Conservation (phyloP, 768 basidiomycete genomes). For the Cystobasidium ongulense region DNA sequence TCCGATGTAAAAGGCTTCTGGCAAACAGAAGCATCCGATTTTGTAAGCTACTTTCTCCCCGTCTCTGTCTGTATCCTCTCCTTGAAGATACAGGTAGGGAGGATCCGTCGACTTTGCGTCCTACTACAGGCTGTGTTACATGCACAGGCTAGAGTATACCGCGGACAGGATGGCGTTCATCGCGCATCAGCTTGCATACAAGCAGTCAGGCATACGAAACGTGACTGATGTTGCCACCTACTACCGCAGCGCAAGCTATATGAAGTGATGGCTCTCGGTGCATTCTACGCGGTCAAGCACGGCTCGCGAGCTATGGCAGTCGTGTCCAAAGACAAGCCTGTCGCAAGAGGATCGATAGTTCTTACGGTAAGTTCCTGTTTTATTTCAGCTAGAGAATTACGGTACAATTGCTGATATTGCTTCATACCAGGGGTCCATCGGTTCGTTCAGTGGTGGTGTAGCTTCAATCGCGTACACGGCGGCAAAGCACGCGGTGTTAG, state of each 20-base stretch:
- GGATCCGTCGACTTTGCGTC: too few relatives aligned
- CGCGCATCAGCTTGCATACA: neutral
- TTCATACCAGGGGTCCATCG: neutral
- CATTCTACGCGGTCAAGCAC: conserved; percentile 1
- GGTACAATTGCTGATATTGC: neutral
- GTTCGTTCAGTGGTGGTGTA: neutral
- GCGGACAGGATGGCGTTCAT: too few relatives aligned
- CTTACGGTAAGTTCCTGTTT: neutral
- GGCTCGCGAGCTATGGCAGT: neutral
- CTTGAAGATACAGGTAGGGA: too few relatives aligned
- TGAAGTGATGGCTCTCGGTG: neutral
- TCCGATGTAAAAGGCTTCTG: conserved; percentile 3
- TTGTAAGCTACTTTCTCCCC: neutral
- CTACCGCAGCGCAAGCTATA: neutral
- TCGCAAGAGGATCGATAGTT: neutral
- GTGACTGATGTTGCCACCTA: neutral
- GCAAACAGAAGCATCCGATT: neutral
- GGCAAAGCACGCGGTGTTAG: neutral
- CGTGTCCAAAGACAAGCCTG: neutral
- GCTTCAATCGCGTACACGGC: neutral
- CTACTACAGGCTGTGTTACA: too few relatives aligned
- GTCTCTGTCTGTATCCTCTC: too few relatives aligned
- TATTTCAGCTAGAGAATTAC: neutral
- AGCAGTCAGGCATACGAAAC: neutral
- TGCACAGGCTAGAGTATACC: too few relatives aligned